Base-by-base conservation (phyloP, 2,329 filamentous ascomycete species). In the Basipetospora chlamydospora region DNA sequence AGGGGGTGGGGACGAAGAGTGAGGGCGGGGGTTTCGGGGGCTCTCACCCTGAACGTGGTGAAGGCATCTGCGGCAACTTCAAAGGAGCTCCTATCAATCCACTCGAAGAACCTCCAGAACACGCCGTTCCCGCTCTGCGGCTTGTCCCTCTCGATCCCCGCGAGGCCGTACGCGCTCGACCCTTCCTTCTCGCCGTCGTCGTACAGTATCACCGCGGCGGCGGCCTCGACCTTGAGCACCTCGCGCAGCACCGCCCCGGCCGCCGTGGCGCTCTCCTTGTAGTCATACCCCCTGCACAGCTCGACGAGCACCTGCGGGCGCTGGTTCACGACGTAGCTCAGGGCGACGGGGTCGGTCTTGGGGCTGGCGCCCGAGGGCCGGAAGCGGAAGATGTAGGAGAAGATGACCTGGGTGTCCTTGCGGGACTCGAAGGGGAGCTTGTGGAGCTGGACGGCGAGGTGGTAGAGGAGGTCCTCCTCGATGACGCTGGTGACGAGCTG, bases 11-110 rank as follows among this genome's bases (percentile, higher is more conserved):
- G 25, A 4, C 35, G 39, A 17, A 22, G 26, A 17, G 15, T 20
- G 17, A 10, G 26, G 9, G 4, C 11, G 3, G n/a, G n/a, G n/a
- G n/a, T n/a, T n/a, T n/a, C n/a, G n/a, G n/a, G n/a, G n/a, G n/a
- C n/a, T n/a, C 73, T 49, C 69, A 94, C 84, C 55, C 88, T 73
- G 59, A 98, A 98, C 4, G 88, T 96, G 40, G 87, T 94, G 56
- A 98, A 98, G 2, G 90, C 88, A 64, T 98, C 90, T 22, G 90
- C 88, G 49, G 86, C 87, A 45, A 96, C 84, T 63, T 98, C 90
- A 51, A 98, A 98, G 21, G 82, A 87, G 47, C 86, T 85, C 59
- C 85, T 85, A 60, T 96, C 87, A 49, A 98, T 93, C 85, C 88
- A 98, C 42, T 81, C 76, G 52, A 98, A 96, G 60, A 96, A 96